Evolutionary conservation across 345 rosid genomes (phyloP), one percentile per base, ranked within the genome.

Genomic region (Durio zibethinus): DNA sequence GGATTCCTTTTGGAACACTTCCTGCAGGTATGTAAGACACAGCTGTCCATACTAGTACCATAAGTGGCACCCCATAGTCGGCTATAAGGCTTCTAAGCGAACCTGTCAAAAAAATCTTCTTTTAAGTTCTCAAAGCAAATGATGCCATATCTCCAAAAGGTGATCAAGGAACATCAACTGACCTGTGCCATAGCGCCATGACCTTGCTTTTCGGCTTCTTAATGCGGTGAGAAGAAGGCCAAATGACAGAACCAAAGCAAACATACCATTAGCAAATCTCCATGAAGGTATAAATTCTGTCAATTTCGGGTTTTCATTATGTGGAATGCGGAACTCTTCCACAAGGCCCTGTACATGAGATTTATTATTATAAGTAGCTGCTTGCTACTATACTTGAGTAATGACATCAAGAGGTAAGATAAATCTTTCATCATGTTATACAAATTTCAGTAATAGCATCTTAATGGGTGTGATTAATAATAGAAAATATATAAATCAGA

Each of bases 191-290:
- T 93, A 95, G 77, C 97, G 94, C 99, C 99, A 95, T 0, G 97
- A 89, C 79, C 97, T 88, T 27, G 99, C 98, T 84, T 91, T 95
- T 76, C 99, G 87, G 88, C 96, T 93, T 85, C 76, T 89, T 48
- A 95, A 80, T 43, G 89, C 98, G 57, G 92, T 93, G 47, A 90
- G 81, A 52, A 95, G 91, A 64, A 94, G 98, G 79, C 97, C 98
- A 78, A 94, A 94, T 35, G 93, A 91, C 77, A 94, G 86, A 80
- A 95, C 99, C 52, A 93, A 68, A 63, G 97, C 99, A 63, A 93
- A 95, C 99, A 95, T 95, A 21, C 99, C 99, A 84, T 95, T 95
- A 42, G 96, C 93, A 75, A 95, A 95, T 79, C 96, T 90, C 99
- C 99, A 95, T 48, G 98, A 85, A 77, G 90, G 87, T 71, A 80